Base-by-base conservation (phyloP, 1,284 basidiomycete species). In the Pyrrhoderma noxium region DNA sequence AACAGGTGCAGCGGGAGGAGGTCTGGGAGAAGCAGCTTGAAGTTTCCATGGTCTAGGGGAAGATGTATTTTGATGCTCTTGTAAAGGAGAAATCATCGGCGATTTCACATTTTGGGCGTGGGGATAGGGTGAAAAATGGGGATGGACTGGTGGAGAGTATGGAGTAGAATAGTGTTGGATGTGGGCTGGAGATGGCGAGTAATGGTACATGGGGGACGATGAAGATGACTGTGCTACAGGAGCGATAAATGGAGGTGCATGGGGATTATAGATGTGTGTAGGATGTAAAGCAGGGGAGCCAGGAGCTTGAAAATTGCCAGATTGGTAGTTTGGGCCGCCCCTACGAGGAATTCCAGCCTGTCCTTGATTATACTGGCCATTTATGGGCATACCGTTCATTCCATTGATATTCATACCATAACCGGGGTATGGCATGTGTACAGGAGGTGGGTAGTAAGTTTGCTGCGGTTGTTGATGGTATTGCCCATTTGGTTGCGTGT, bases 381-480 rank as follows among this genome's bases (percentile, higher is more conserved):
- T 54, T 19, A 54, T 22, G 35, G 27, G 38, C 16, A 46, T 34
- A n/a, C n/a, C n/a, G n/a, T n/a, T n/a, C n/a, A n/a, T n/a, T n/a
- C n/a, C n/a, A n/a, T n/a, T n/a, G n/a, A n/a, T n/a, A n/a, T n/a
- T n/a, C n/a, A n/a, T n/a, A 21, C 42, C 21, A 34, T 49, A 50
- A 16, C 47, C 52, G 21, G 52, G 22, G 34, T 54, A 50, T 23
- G 52, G 48, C 9, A 36, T 11, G 8, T 22, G 16, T 8, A 36
- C 45, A 8, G 47, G 41, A n/a, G 47, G n/a, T n/a, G n/a, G 3
- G 22, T 49, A 54, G 42, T 50, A 45, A 19, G 52, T 41, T 21
- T 49, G 43, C 34, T 44, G 52, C 27, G 47, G 52, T 14, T 40
- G 22, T 39, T 52, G 51, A 23, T 52, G 51, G 19, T 47, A 47